phyloP scores from a whole-genome alignment of 2,329 filamentous ascomycete genomes.

The Lachnellula arida region DNA sequence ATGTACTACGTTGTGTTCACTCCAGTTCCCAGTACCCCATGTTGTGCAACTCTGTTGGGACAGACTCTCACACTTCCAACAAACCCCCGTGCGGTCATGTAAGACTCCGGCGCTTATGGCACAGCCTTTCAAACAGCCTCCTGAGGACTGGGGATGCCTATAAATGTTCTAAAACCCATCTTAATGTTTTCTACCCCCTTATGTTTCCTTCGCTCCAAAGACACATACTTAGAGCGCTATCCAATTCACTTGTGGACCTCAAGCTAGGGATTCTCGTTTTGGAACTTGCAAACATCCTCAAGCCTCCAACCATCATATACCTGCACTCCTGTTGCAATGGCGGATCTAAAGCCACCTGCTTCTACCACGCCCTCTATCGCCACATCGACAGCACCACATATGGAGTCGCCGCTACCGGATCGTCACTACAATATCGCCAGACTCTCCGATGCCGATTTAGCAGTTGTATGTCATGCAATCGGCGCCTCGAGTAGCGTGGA shows the following conservation, averaged over 20 bases:
- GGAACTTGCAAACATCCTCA: neutral
- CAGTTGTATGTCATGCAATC: constrained; percentile 6
- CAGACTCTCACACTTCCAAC: neutral
- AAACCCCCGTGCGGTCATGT: neutral
- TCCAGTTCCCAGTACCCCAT: neutral
- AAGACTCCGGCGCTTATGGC: neutral
- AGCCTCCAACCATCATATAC: neutral
- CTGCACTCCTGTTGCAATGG: neutral
- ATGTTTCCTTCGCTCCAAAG: neutral
- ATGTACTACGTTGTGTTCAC: neutral
- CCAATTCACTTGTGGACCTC: neutral
- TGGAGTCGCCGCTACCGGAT: neutral
- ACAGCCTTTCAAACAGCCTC: neutral
- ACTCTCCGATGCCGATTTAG: constrained; percentile 2
- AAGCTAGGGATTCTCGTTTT: no score
- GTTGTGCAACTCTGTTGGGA: neutral
- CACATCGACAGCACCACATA: constrained; percentile 1
- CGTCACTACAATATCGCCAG: constrained; percentile 3
- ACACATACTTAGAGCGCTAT: neutral
- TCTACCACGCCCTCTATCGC: neutral
- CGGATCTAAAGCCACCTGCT: neutral
- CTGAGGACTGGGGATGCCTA: neutral
- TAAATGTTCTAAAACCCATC: neutral
- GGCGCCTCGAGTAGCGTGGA: constrained; percentile 4
- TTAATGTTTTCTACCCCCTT: neutral